A percentile compares a stretch with the other conserved stretches of the same genome.
Conservation (phyloP, 495 filamentous ascomycete species). For the Aspergillus funiculosus region DNA sequence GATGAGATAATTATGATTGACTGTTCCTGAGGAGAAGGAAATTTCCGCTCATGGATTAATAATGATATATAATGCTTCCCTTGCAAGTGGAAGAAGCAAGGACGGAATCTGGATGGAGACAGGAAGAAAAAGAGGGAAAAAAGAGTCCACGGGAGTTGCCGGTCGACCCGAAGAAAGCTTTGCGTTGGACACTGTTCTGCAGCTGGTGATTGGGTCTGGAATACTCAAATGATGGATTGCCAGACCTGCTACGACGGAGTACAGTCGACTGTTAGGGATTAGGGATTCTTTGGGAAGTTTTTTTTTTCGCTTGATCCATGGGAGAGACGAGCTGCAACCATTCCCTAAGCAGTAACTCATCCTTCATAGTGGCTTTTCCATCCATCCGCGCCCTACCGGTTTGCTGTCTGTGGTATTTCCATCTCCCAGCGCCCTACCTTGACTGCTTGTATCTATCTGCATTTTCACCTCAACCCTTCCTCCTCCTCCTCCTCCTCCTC, state of each 20-base stretch:
- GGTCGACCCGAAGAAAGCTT: constrained; percentile 8
- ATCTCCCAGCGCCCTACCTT: constrained; percentile 7
- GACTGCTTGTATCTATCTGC: too few relatives aligned
- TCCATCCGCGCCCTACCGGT: constrained; percentile 13
- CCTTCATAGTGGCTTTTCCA: constrained; percentile 4
- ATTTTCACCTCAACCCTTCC: constrained; percentile 5
- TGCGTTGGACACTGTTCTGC: constrained; percentile 9
- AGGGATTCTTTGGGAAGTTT: too few relatives aligned
- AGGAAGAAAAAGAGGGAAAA: neutral
- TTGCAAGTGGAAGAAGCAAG: neutral
- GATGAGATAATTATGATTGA: too few relatives aligned
- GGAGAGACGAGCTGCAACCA: constrained; percentile 2
- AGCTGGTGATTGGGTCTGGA: constrained; percentile 9
- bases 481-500: constrained; percentile 4
- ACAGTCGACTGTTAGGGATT: too few relatives aligned
- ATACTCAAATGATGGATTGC: too few relatives aligned
- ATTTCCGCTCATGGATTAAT: too few relatives aligned
- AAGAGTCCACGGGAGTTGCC: constrained; percentile 10
- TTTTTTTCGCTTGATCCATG: constrained; percentile 4
- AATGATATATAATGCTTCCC: neutral
- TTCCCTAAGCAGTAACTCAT: constrained; percentile 11
- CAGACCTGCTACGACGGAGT: too few relatives aligned
- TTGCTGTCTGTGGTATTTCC: constrained; percentile 2
- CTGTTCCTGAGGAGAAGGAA: too few relatives aligned
- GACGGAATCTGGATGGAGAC: neutral